Percentiles rank a stretch among this genome's conserved stretches.
Evolutionary conservation across 352 stramenopile genomes (phyloP).

Genomic region (Thraustotheca clavata): DNA sequence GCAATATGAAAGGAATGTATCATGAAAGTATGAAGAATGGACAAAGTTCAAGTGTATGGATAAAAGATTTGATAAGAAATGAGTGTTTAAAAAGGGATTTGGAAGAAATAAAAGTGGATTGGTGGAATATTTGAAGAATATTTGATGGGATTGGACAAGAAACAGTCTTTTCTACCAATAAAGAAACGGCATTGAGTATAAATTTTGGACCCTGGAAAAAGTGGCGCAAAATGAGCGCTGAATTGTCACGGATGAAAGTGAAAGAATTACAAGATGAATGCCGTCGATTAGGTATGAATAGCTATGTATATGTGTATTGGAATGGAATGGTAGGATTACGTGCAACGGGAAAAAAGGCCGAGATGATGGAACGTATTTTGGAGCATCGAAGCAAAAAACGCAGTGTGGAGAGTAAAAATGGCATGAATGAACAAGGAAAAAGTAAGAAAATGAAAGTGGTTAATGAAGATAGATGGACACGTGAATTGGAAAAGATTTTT

Average conservation of each 20-base stretch:
- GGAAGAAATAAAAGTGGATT: neutral
- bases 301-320: no score
- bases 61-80: no score
- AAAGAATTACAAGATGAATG: slow-evolving; percentile 18
- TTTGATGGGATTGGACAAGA: neutral
- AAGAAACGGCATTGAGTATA: neutral
- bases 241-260: slow-evolving; percentile 10
- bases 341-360: slow-evolving; percentile 58
- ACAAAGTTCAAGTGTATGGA: no score
- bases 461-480: slow-evolving; percentile 3
- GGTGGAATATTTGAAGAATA: neutral
- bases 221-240: neutral
- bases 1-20: no score
- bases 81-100: no score
- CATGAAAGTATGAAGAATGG: no score
- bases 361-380: slow-evolving; percentile 61
- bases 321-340: slow-evolving; percentile 42
- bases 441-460: neutral
- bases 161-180: slow-evolving; percentile 9
- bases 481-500: slow-evolving; percentile 2
- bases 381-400: slow-evolving; percentile 20
- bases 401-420: slow-evolving; percentile 25
- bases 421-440: slow-evolving; percentile 24
- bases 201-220: slow-evolving; percentile 5
- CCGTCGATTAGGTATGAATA: neutral